Conservation (phyloP, 306 rosid species). For the Erythrophleum fordii region DNA sequence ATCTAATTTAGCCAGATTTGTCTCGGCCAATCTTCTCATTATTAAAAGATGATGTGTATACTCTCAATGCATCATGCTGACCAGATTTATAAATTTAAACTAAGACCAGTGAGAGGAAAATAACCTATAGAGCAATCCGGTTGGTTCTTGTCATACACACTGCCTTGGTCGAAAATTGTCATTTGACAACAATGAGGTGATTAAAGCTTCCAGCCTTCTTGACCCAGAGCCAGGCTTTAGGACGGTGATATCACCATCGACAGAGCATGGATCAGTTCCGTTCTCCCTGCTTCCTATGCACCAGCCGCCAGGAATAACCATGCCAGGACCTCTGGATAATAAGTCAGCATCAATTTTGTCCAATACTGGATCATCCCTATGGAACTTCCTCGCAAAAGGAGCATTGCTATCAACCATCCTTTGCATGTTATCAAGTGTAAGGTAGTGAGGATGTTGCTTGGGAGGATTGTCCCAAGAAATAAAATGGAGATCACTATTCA, state of each 20-base stretch:
- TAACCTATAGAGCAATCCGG: background rate
- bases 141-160: slow-evolving; percentile 63
- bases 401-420: slow-evolving; percentile 79
- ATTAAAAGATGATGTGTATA: background rate
- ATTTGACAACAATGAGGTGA: slow-evolving; percentile 68
- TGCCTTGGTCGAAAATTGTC: slow-evolving; percentile 83
- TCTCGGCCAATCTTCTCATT: background rate
- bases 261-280: slow-evolving; percentile 85
- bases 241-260: slow-evolving; percentile 55
- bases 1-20: background rate
- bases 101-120: background rate
- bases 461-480: slow-evolving; percentile 99
- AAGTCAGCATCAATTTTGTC: slow-evolving; percentile 76
- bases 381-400: slow-evolving; percentile 95
- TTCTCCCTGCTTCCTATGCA: slow-evolving; percentile 84
- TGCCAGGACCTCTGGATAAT: slow-evolving; percentile 62
- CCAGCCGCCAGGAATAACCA: slow-evolving; percentile 97
- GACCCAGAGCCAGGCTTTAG: slow-evolving; percentile 84
- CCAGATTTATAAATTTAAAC: background rate
- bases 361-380: slow-evolving; percentile 74
- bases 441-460: slow-evolving; percentile 98
- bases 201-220: slow-evolving; percentile 74
- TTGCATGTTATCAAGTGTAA: slow-evolving; percentile 65
- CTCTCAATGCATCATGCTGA: background rate
- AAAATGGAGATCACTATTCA: slow-evolving; percentile 90